Percentiles rank a stretch among this genome's conserved stretches.
phyloP scores from a whole-genome alignment of 2,329 filamentous ascomycete species.

The Chaetomium strumarium region DNA sequence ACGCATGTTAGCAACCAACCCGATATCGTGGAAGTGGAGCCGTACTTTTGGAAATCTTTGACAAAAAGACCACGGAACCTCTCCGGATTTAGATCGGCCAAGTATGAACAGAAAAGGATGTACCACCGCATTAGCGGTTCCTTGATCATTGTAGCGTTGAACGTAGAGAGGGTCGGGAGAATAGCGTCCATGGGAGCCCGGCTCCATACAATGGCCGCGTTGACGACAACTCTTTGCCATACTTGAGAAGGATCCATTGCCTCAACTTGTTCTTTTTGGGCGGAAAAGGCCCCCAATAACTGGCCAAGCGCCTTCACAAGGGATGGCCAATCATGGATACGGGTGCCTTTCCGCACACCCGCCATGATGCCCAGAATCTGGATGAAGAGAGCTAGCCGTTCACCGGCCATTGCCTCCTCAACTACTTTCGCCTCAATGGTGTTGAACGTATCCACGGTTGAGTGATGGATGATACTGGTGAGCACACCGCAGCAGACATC shows the following conservation, averaged over 20 bases:
- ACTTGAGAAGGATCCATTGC: constrained; percentile 37
- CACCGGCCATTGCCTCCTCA: constrained; percentile 40
- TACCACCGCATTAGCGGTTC: constrained; percentile 67
- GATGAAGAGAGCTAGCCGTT: constrained; percentile 42
- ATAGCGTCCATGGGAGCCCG: constrained; percentile 73
- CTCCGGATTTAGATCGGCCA: constrained; percentile 65
- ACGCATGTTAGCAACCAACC: constrained; percentile 20
- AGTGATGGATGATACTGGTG: constrained; percentile 77
- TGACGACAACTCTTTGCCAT: constrained; percentile 55
- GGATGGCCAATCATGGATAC: constrained; percentile 65
- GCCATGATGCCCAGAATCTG: constrained; percentile 61
- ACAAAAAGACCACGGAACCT: constrained; percentile 76
- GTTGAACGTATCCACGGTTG: constrained; percentile 65
- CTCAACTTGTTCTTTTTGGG: constrained; percentile 32
- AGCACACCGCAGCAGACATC: constrained; percentile 70
- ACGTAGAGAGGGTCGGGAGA: constrained; percentile 60
- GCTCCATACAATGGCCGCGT: constrained; percentile 62
- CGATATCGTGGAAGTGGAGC: neutral
- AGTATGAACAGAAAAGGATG: constrained; percentile 76
- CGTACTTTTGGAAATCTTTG: constrained; percentile 72
- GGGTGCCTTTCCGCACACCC: constrained; percentile 75
- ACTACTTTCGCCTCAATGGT: constrained; percentile 60
- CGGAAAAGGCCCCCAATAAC: constrained; percentile 45
- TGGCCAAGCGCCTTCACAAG: constrained; percentile 53
- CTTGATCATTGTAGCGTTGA: constrained; percentile 60